Percentiles rank a stretch among this genome's conserved stretches.
Evolutionary conservation across 108 stramenopile genomes (phyloP).

Genomic region (Fragilariopsis cylindrus): DNA sequence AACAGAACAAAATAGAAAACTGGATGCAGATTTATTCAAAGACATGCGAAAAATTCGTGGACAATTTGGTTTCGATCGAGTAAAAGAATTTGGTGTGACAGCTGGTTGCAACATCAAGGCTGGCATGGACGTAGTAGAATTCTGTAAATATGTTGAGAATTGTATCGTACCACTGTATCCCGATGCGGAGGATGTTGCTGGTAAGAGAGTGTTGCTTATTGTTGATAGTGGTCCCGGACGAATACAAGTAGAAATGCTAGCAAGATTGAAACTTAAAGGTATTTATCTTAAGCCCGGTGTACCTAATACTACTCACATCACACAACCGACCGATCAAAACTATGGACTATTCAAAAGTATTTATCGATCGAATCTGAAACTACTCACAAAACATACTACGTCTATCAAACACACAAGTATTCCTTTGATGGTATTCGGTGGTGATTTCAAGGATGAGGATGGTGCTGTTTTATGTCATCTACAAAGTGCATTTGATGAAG

Average conservation of each 20-base stretch:
- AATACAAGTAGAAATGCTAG: conserved; percentile 8
- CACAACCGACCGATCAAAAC: conserved; percentile 3
- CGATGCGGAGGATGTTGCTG: conserved; percentile 6
- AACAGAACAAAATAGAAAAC: too few species aligned
- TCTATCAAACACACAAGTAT: background rate
- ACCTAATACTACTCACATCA: conserved; percentile 17
- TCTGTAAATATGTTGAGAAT: background rate
- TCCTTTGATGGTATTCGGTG: background rate
- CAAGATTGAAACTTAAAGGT: background rate
- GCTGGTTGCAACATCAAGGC: too few species aligned
- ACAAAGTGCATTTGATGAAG: background rate
- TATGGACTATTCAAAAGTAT: background rate
- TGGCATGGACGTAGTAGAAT: too few species aligned
- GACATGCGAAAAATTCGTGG: too few species aligned
- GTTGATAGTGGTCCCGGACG: conserved; percentile 21
- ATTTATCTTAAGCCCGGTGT: background rate
- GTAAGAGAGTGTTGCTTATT: conserved; percentile 15
- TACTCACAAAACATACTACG: background rate
- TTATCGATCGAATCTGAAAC: background rate
- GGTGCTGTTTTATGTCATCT: background rate
- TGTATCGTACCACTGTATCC: conserved; percentile 13
- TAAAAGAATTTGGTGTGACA: too few species aligned
- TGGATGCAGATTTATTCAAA: too few species aligned
- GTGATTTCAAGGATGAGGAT: background rate
- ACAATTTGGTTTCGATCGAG: too few species aligned